Base-by-base conservation (phyloP, 2,329 filamentous ascomycete genomes). In the Claviceps pusilla region DNA sequence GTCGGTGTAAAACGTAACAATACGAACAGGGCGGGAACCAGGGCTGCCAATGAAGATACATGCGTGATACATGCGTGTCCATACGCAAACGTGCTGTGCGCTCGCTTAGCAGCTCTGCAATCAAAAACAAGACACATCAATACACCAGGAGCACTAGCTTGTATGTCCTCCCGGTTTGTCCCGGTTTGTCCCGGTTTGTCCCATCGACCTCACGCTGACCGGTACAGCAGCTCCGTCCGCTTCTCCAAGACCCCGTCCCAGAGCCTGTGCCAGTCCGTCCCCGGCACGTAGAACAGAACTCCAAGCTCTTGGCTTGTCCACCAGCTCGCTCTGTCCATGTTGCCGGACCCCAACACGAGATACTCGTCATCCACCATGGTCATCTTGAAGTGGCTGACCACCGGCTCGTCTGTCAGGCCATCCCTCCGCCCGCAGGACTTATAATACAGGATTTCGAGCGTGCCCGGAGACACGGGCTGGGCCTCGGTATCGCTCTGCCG, bases 241-340 rank as follows among this genome's bases (percentile, higher is more conserved):
- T 63, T 66, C 29, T 66, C 65, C 3, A 73, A 59, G 7, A 71
- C 65, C 7, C 59, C 61, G 19, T 71, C 66, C 71, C 71, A 74
- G 4, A 72, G 57, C n/a, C 61, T 60, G 41, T 65, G 61, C 4
- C 65, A 67, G 41, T 66, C 57, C 43, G 71, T 68, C 0, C 62
- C 66, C 3, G 70, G 70, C n/a, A 69, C 69, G 48, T 76, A 69
- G 54, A 82, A 76, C 45, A 82, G 62, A 35, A 93, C 72, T 1
- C 87, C 87, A 28, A 93, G 71, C 68, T 94, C 88, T 68, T 93
- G 88, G 65, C 86, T 90, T 5, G 88, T 93, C 68, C 80, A 90
- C 86, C 86, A 93, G 64, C 86, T 90, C 7, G 88, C 87, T 1
- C 87, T 78, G 68, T 94, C 88, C 75, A 90, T 80, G 64, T 94